Evolutionary conservation across 371 early-diverging fungal genomes (phyloP).

Genomic region (Mucor mucedo): DNA sequence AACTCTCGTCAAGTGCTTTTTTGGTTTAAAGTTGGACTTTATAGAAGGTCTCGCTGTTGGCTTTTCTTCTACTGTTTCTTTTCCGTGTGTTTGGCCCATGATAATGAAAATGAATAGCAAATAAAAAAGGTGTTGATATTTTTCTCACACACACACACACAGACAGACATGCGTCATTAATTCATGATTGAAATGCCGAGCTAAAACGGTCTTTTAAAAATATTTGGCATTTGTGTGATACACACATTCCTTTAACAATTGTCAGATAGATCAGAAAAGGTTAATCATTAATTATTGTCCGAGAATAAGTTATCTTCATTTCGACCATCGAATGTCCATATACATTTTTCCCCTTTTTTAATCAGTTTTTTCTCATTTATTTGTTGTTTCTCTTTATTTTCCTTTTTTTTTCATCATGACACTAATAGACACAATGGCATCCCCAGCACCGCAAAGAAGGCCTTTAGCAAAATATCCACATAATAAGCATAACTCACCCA

Average conservation of each 20-base stretch:
- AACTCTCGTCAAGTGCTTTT: constrained; percentile 23
- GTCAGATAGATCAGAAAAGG: constrained; percentile 10
- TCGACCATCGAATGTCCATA: constrained; percentile 17
- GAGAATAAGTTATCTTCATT: constrained; percentile 18
- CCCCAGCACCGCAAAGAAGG: constrained; percentile 51
- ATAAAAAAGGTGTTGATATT: too few relatives aligned
- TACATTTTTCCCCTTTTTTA: constrained; percentile 16
- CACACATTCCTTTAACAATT: constrained; percentile 9
- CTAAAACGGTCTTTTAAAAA: too few relatives aligned
- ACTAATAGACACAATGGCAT: constrained; percentile 36
- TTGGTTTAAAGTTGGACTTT: constrained; percentile 22
- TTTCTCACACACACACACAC: too few relatives aligned
- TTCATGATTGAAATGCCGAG: too few relatives aligned
- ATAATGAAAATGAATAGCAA: too few relatives aligned
- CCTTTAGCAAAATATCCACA: constrained; percentile 29
- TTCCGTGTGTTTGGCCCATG: constrained; percentile 28
- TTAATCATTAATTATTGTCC: constrained; percentile 11
- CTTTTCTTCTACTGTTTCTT: constrained; percentile 1
- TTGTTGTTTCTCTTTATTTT: constrained; percentile 15
- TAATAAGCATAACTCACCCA: constrained; percentile 24
- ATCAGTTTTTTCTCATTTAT: constrained; percentile 9
- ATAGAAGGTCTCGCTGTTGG: neutral
- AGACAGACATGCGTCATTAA: too few relatives aligned
- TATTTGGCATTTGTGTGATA: constrained; percentile 9
- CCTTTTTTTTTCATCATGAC: constrained; percentile 18